A percentile compares a stretch with the other conserved stretches of the same genome.
phyloP scores from a whole-genome alignment of 2,329 filamentous ascomycete species.

The Orbilia oligospora region DNA sequence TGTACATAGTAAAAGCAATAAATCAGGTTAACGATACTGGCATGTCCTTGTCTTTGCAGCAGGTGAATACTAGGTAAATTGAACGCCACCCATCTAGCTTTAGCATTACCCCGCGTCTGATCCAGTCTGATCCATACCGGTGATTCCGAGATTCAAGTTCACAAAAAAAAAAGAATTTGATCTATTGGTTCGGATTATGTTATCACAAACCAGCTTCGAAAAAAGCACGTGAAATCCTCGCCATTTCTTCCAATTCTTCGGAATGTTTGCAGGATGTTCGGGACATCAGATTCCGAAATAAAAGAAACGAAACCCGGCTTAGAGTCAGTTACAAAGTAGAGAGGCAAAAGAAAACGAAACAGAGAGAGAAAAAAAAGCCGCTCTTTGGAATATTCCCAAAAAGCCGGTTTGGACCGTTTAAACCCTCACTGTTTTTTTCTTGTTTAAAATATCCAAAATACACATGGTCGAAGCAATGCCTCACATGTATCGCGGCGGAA shows the following conservation, averaged over 20 bases:
- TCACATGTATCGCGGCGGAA: constrained; percentile 21
- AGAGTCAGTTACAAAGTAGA: neutral
- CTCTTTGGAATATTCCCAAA: constrained; percentile 17
- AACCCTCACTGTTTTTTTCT: constrained; percentile 8
- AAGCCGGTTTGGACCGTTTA: constrained; percentile 21
- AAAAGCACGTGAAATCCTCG: constrained; percentile 21
- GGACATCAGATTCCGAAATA: constrained; percentile 7
- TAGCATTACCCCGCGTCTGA: constrained; percentile 7
- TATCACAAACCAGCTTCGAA: neutral
- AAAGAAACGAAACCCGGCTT: constrained; percentile 8
- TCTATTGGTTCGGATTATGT: neutral
- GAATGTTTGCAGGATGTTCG: constrained; percentile 16
- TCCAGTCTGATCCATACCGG: constrained; percentile 9
- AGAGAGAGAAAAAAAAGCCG: constrained; percentile 12
- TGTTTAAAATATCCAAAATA: neutral
- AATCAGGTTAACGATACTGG: neutral
- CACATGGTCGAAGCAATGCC: constrained; percentile 9
- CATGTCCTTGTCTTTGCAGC: constrained; percentile 16
- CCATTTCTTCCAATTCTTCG: constrained; percentile 25
- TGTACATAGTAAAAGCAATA: neutral
- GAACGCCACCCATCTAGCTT: neutral
- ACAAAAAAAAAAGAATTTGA: neutral
- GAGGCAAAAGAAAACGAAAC: neutral
- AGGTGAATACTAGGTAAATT: neutral
- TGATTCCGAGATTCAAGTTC: constrained; percentile 16